phyloP scores from a whole-genome alignment of 495 filamentous ascomycete species.

The Lichenothelia convexa region DNA sequence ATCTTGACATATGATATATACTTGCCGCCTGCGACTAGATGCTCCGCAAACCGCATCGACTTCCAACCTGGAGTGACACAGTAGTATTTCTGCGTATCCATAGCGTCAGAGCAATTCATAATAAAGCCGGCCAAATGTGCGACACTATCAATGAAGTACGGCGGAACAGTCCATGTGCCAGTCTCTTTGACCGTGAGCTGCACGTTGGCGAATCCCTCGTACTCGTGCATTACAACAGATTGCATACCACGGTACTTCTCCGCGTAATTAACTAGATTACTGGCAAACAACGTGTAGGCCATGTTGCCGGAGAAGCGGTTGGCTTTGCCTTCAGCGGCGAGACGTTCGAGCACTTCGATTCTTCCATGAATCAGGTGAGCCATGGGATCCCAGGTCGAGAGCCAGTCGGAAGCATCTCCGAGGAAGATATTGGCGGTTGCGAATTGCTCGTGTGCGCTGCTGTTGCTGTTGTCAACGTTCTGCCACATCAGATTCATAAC shows the following conservation, averaged over 20 bases:
- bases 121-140: background rate
- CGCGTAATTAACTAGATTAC: conserved; percentile 50
- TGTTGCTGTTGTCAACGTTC: conserved; percentile 13
- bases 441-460: conserved; percentile 28
- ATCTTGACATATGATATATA: conserved; percentile 5
- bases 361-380: conserved; percentile 30
- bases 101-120: conserved; percentile 3
- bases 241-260: conserved; percentile 52
- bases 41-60: background rate
- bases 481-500: conserved; percentile 8
- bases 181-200: background rate
- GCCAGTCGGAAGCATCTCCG: conserved; percentile 8
- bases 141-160: conserved; percentile 7
- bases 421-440: conserved; percentile 30
- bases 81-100: conserved; percentile 8
- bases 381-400: too few relatives aligned
- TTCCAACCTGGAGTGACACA: conserved; percentile 19
- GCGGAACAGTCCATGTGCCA: background rate
- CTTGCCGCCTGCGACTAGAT: background rate
- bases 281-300: conserved; percentile 61
- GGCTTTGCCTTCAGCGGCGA: conserved; percentile 14
- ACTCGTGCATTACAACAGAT: conserved; percentile 58
- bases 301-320: conserved; percentile 40
- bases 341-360: conserved; percentile 25
- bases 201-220: conserved; percentile 53